phyloP scores from a whole-genome alignment of 2,329 filamentous ascomycete genomes.

The Stagonosporopsis vannaccii region DNA sequence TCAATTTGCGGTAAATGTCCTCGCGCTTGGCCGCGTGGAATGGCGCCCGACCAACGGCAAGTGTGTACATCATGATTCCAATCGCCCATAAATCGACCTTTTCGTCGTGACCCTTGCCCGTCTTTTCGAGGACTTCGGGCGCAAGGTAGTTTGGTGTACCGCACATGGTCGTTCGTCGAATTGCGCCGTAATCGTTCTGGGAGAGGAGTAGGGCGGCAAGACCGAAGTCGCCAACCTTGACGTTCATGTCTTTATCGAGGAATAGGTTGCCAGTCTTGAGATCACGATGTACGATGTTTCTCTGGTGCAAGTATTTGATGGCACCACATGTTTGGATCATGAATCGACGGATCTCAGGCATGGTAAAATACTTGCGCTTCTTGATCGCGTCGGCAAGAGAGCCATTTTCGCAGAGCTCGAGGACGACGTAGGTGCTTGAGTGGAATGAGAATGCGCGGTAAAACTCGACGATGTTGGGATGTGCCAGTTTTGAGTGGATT shows the following conservation, averaged over 20 bases:
- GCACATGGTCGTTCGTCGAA: conserved; percentile 87
- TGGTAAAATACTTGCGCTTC: conserved; percentile 85
- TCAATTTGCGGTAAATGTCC: conserved; percentile 76
- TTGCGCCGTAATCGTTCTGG: conserved; percentile 83
- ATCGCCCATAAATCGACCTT: conserved; percentile 99
- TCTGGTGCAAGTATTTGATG: conserved; percentile 96
- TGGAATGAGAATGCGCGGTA: conserved; percentile 91
- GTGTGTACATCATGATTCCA: conserved; percentile 97
- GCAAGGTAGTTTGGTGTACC: conserved; percentile 99
- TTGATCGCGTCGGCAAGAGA: conserved; percentile 98
- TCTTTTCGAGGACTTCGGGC: conserved; percentile 93
- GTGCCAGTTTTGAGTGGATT: conserved; percentile 97
- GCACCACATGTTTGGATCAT: conserved; percentile 94
- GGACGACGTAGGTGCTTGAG: conserved; percentile 87
- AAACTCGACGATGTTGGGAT: conserved; percentile 95
- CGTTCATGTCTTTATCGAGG: conserved; percentile 91
- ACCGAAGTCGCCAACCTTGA: conserved; percentile 97
- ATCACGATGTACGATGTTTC: conserved; percentile 95
- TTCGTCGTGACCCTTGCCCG: conserved; percentile 92
- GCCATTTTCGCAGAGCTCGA: conserved; percentile 94
- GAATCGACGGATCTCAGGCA: conserved; percentile 93
- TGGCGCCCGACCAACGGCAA: conserved; percentile 94
- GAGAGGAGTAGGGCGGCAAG: conserved; percentile 90
- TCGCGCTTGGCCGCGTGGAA: conserved; percentile 93
- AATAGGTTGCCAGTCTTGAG: conserved; percentile 99